Evolutionary conservation across 805 yeast species (phyloP).

Genomic region (Suhomyces vadensis): DNA sequence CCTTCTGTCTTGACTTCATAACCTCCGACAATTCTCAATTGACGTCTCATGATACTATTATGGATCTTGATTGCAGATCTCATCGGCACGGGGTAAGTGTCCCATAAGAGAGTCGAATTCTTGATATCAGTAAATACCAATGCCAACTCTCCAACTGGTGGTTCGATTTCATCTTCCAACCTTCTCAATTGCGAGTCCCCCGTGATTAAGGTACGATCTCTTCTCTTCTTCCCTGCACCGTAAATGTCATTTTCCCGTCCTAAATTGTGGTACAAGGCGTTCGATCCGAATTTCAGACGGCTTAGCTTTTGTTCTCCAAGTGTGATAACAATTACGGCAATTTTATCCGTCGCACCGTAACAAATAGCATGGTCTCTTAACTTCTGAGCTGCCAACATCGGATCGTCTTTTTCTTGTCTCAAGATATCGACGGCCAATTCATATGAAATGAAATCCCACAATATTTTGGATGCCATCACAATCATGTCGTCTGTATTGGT

Average conservation of each 20-base stretch:
- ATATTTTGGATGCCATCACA: slow-evolving; percentile 75
- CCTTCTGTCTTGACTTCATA: slow-evolving; percentile 99
- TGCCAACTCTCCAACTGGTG: slow-evolving; percentile 93
- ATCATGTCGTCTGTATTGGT: slow-evolving; percentile 78
- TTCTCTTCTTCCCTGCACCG: slow-evolving; percentile 36
- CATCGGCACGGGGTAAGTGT: slow-evolving; percentile 89
- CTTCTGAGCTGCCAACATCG: slow-evolving; percentile 89
- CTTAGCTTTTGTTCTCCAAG: slow-evolving; percentile 51
- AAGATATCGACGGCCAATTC: slow-evolving; percentile 91
- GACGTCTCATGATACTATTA: slow-evolving; percentile 91
- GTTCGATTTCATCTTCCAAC: slow-evolving; percentile 85
- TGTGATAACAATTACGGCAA: slow-evolving; percentile 78
- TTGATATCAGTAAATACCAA: slow-evolving; percentile 97
- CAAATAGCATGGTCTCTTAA: slow-evolving; percentile 92
- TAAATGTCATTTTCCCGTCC: slow-evolving; percentile 38
- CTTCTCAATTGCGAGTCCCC: slow-evolving; percentile 82
- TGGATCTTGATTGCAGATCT: slow-evolving; percentile 94
- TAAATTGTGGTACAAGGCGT: slow-evolving; percentile 38
- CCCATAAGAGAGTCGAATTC: slow-evolving; percentile 93
- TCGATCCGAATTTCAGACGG: slow-evolving; percentile 28
- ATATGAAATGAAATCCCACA: slow-evolving; percentile 83
- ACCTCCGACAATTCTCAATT: slow-evolving; percentile 89
- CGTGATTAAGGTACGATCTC: slow-evolving; percentile 44
- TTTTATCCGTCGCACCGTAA: slow-evolving; percentile 80
- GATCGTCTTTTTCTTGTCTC: slow-evolving; percentile 75